Conservation (phyloP, 202 grass and related monocot species). For the Schoenoplectus tabernaemontani region DNA sequence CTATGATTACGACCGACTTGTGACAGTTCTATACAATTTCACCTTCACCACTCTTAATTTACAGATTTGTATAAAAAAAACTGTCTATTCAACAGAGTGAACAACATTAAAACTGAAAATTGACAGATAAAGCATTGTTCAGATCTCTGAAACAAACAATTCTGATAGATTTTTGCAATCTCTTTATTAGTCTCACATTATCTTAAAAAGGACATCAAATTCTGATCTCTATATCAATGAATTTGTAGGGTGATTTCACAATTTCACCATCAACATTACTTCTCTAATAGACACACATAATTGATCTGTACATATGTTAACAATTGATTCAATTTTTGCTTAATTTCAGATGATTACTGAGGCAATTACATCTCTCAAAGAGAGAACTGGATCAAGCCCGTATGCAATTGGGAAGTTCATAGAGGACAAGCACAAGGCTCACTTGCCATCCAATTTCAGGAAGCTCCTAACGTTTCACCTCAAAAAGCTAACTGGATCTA, state of each 20-base stretch:
- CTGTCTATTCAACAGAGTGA: background rate
- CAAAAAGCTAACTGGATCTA: constrained; percentile 51
- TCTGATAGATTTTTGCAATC: background rate
- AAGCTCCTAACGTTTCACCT: constrained; percentile 55
- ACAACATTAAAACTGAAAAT: background rate
- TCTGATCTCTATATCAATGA: background rate
- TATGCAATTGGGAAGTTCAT: constrained; percentile 70
- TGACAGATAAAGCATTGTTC: background rate
- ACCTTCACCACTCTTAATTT: background rate
- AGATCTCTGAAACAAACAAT: background rate
- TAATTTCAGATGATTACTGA: constrained; percentile 66
- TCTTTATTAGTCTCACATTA: background rate
- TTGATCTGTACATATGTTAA: background rate
- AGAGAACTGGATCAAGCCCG: constrained; percentile 64
- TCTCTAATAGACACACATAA: background rate
- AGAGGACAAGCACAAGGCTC: constrained; percentile 58
- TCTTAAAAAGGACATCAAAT: background rate
- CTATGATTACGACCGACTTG: background rate
- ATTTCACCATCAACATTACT: background rate
- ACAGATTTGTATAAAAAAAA: background rate
- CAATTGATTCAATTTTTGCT: background rate
- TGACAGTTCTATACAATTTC: background rate
- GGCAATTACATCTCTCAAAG: constrained; percentile 69
- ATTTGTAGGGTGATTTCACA: background rate
- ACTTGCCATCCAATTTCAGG: constrained; percentile 57